Conservation (phyloP, 805 yeast genomes). For the Candida nonsorbophila region DNA sequence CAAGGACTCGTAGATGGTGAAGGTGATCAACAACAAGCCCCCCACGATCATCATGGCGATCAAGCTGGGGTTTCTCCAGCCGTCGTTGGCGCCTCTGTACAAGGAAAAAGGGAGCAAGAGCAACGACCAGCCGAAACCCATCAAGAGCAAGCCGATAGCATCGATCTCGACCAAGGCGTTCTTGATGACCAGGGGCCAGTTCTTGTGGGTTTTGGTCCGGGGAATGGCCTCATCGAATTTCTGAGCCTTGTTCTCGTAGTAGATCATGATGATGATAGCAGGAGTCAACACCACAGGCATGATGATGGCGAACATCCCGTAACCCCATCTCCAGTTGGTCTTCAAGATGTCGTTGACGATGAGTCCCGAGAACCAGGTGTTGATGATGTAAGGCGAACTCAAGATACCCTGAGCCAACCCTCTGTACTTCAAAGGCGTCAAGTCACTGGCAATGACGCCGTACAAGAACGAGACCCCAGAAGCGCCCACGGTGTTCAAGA, state of each 20-base stretch:
- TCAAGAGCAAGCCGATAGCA: constrained; percentile 28
- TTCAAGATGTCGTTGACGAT: constrained; percentile 24
- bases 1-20: constrained; percentile 28
- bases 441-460: constrained; percentile 15
- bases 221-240: constrained; percentile 6
- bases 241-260: constrained; percentile 25
- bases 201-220: constrained; percentile 3
- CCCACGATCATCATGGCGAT: constrained; percentile 42
- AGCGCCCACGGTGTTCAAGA: constrained; percentile 14
- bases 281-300: constrained; percentile 36
- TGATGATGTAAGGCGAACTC: constrained; percentile 37
- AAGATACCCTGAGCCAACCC: constrained; percentile 13
- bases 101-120: constrained; percentile 35
- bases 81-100: constrained; percentile 22
- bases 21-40: constrained; percentile 25
- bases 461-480: constrained; percentile 15
- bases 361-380: constrained; percentile 38
- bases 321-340: constrained; percentile 49
- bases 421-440: constrained; percentile 21
- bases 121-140: constrained; percentile 35
- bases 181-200: too few species aligned
- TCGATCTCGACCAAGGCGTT: constrained; percentile 37
- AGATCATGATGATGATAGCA: constrained; percentile 21
- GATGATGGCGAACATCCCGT: constrained; percentile 44
- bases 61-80: constrained; percentile 33